Percentiles rank a stretch among this genome's conserved stretches.
Evolutionary conservation across 2,329 filamentous ascomycete species (phyloP).

Genomic region (Hymenoscyphus salicellus): DNA sequence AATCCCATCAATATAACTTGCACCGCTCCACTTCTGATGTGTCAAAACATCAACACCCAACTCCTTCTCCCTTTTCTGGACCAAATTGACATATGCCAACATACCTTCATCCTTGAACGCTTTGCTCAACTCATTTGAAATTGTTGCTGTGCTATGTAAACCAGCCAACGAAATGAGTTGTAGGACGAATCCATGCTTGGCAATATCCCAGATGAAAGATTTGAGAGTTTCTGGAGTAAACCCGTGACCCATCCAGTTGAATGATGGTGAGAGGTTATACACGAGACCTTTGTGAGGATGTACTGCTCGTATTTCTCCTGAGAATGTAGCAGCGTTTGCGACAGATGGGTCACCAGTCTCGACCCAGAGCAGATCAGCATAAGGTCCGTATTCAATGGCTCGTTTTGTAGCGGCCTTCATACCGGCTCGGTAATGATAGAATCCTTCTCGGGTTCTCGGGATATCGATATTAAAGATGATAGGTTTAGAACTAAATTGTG

Average conservation of each 20-base stretch:
- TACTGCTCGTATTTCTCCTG: slow-evolving; percentile 66
- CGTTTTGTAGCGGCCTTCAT: slow-evolving; percentile 88
- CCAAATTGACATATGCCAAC: slow-evolving; percentile 93
- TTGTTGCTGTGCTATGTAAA: slow-evolving; percentile 62
- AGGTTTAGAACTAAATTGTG: slow-evolving; percentile 61
- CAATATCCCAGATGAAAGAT: slow-evolving; percentile 95
- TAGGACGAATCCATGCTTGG: slow-evolving; percentile 75
- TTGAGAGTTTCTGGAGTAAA: slow-evolving; percentile 80
- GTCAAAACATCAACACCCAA: slow-evolving; percentile 44
- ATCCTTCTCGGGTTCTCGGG: slow-evolving; percentile 88
- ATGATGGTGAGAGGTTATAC: slow-evolving; percentile 93
- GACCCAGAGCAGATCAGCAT: slow-evolving; percentile 93
- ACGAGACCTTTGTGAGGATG: slow-evolving; percentile 84
- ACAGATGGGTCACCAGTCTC: slow-evolving; percentile 91
- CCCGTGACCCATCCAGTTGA: slow-evolving; percentile 98
- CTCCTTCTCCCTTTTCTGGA: slow-evolving; percentile 88
- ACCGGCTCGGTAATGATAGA: slow-evolving; percentile 84
- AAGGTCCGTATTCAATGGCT: slow-evolving; percentile 85
- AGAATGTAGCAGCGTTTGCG: slow-evolving; percentile 70
- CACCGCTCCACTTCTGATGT: slow-evolving; percentile 56
- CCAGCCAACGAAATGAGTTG: slow-evolving; percentile 67
- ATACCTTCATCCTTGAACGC: slow-evolving; percentile 89
- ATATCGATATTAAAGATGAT: slow-evolving; percentile 88
- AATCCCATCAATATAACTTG: slow-evolving; percentile 80
- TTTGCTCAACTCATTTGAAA: slow-evolving; percentile 70